These are phyloP conservation scores for Pleurotus sapidus DNA, from an alignment of 768 basidiomycete species.

Conservation along the genomic window DNA sequence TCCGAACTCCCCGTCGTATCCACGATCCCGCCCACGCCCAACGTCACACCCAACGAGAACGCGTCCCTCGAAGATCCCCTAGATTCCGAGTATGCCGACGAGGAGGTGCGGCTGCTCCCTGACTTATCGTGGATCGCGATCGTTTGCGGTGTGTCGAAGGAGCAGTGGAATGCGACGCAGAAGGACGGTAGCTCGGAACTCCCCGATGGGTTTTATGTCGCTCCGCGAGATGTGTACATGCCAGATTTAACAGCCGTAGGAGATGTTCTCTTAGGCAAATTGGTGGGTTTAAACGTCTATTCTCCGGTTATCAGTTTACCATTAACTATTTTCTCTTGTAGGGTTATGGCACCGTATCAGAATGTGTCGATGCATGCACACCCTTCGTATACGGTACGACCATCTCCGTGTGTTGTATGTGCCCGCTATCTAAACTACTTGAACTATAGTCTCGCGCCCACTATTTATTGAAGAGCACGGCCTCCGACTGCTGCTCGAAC, in stretches of 20 bases:
- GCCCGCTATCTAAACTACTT: neutral
- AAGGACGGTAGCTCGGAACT: slow-evolving; percentile 34
- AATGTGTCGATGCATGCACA: slow-evolving; percentile 73
- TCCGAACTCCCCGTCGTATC: slow-evolving; percentile 17
- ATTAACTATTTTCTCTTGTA: slow-evolving; percentile 19
- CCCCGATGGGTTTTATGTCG: slow-evolving; percentile 72
- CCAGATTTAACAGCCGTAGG: slow-evolving; percentile 73
- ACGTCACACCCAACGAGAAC: neutral
- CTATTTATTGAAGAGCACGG: slow-evolving; percentile 83
- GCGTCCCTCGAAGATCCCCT: slow-evolving; percentile 5
- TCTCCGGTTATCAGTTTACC: neutral
- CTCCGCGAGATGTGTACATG: slow-evolving; percentile 78
- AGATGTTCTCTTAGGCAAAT: slow-evolving; percentile 76
- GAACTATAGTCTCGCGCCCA: slow-evolving; percentile 61
- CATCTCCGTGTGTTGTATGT: neutral
- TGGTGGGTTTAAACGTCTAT: slow-evolving; percentile 40
- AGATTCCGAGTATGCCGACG: slow-evolving; percentile 17
- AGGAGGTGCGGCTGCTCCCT: slow-evolving; percentile 50
- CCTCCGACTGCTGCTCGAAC: slow-evolving; percentile 57
- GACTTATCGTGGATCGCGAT: slow-evolving; percentile 74
- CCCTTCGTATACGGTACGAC: slow-evolving; percentile 73
- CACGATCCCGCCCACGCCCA: slow-evolving; percentile 35
- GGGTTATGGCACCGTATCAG: slow-evolving; percentile 83
- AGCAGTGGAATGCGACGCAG: slow-evolving; percentile 39
- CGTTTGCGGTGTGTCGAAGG: slow-evolving; percentile 71